These are phyloP conservation scores for Coriolopsis trogii DNA, from an alignment of 1,284 basidiomycete genomes.

Conservation along the genomic window DNA sequence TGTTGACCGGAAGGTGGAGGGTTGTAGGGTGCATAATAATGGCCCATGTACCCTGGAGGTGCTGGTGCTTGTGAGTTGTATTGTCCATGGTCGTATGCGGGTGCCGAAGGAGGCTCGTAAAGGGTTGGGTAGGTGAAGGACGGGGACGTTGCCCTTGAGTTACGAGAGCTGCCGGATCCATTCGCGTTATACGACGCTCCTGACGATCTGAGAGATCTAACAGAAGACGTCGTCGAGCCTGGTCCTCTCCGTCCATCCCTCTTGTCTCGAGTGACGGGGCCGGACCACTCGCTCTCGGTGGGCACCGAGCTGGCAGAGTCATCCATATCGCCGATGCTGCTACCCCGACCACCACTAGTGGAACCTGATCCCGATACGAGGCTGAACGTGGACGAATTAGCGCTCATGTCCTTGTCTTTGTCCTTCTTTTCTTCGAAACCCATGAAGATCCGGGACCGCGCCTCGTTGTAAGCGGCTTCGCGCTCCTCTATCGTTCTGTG, in stretches of 20 bases:
- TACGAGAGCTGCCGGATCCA: slow-evolving; percentile 61
- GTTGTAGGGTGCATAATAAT: slow-evolving; percentile 37
- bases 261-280: slow-evolving; percentile 56
- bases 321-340: slow-evolving; percentile 62
- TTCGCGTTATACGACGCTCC: slow-evolving; percentile 52
- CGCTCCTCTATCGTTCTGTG: slow-evolving; percentile 78
- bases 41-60: slow-evolving; percentile 34
- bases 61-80: slow-evolving; percentile 38
- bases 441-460: slow-evolving; percentile 82
- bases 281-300: slow-evolving; percentile 81
- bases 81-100: slow-evolving; percentile 54
- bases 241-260: slow-evolving; percentile 46
- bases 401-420: slow-evolving; percentile 75
- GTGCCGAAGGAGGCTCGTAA: slow-evolving; percentile 59
- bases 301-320: slow-evolving; percentile 69
- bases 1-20: slow-evolving; percentile 30
- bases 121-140: slow-evolving; percentile 71
- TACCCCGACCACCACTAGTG: slow-evolving; percentile 57
- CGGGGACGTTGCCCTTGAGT: slow-evolving; percentile 72
- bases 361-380: slow-evolving; percentile 67
- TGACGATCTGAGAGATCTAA: slow-evolving; percentile 56
- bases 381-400: slow-evolving; percentile 74
- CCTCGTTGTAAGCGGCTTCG: slow-evolving; percentile 82
- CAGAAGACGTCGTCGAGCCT: slow-evolving; percentile 54
- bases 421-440: slow-evolving; percentile 74